These are phyloP conservation scores for Paramecium caudatum DNA, from an alignment of 73 alveolate genomes.

Conservation along the genomic window DNA sequence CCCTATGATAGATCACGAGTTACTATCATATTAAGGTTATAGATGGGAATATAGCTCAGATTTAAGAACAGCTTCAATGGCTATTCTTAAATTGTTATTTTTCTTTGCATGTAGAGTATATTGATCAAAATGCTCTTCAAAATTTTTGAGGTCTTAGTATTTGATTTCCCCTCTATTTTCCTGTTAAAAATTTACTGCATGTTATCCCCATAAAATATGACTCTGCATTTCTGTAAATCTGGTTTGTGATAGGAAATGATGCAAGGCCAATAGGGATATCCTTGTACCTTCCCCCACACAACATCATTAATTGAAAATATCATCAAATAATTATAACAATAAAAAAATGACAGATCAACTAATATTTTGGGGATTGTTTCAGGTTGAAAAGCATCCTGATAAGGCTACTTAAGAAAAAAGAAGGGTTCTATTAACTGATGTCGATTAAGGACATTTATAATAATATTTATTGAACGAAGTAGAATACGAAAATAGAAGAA, in stretches of 20 bases:
- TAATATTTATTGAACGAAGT: too few relatives aligned
- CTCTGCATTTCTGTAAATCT: constrained; percentile 21
- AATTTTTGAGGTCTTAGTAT: constrained; percentile 5
- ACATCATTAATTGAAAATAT: constrained; percentile 6
- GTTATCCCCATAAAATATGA: neutral
- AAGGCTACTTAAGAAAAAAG: too few relatives aligned
- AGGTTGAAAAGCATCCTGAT: too few relatives aligned
- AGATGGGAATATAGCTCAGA: neutral
- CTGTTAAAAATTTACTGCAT: neutral
- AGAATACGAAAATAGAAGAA: too few relatives aligned
- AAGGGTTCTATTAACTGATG: too few relatives aligned
- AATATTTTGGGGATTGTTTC: too few relatives aligned
- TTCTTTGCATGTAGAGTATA: neutral
- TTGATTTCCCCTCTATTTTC: constrained; percentile 1
- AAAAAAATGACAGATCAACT: too few relatives aligned
- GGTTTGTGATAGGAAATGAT: constrained; percentile 6
- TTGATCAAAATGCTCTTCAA: constrained; percentile 6
- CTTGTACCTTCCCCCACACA: constrained; percentile 46
- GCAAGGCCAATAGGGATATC: constrained; percentile 63
- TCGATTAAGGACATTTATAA: too few relatives aligned
- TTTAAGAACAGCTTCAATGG: neutral
- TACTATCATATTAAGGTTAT: neutral
- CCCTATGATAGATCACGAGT: too few relatives aligned
- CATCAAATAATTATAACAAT: too few relatives aligned
- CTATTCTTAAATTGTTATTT: neutral